Evolutionary conservation across 2,329 filamentous ascomycete genomes (phyloP).

Genomic region (Shiraia sp.): DNA sequence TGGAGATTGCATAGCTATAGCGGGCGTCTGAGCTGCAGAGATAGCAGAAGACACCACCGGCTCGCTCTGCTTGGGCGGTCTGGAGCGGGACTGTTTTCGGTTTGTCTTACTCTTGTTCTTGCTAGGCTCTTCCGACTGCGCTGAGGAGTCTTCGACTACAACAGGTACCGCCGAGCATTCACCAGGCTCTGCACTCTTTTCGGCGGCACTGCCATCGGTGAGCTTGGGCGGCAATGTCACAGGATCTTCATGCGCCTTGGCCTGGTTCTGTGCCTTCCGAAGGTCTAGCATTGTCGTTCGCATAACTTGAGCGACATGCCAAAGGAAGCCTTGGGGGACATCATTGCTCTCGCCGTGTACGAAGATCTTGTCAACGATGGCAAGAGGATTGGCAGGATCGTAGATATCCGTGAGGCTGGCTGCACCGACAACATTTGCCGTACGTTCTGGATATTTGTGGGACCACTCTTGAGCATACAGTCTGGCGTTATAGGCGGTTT

Average conservation of each 20-base stretch:
- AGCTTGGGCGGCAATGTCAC: not conserved
- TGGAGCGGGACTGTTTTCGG: slow-evolving; percentile 1
- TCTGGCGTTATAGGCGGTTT: slow-evolving; percentile 24
- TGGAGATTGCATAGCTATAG: no score
- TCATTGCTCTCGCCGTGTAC: slow-evolving; percentile 22
- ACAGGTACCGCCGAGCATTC: not conserved
- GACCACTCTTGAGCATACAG: slow-evolving; percentile 30
- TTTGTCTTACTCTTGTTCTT: slow-evolving; percentile 12
- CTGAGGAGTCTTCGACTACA: not conserved
- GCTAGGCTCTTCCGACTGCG: not conserved
- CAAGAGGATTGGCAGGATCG: slow-evolving; percentile 19
- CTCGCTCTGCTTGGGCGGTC: slow-evolving; percentile 11
- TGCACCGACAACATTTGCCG: slow-evolving; percentile 16
- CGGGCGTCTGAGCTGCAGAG: not conserved
- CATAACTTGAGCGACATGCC: slow-evolving; percentile 31
- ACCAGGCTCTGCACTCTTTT: not conserved
- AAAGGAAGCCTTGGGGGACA: slow-evolving; percentile 35
- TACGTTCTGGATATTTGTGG: slow-evolving; percentile 19
- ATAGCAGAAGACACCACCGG: slow-evolving; percentile 8
- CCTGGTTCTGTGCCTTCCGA: not conserved
- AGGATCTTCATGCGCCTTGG: not conserved
- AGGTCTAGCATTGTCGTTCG: slow-evolving; percentile 18
- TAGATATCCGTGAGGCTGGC: slow-evolving; percentile 17
- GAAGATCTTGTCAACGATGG: slow-evolving; percentile 36
- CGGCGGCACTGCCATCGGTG: not conserved